A percentile compares a stretch with the other conserved stretches of the same genome.
Conservation (phyloP, 805 yeast genomes). For the Komagataella pseudopastoris region DNA sequence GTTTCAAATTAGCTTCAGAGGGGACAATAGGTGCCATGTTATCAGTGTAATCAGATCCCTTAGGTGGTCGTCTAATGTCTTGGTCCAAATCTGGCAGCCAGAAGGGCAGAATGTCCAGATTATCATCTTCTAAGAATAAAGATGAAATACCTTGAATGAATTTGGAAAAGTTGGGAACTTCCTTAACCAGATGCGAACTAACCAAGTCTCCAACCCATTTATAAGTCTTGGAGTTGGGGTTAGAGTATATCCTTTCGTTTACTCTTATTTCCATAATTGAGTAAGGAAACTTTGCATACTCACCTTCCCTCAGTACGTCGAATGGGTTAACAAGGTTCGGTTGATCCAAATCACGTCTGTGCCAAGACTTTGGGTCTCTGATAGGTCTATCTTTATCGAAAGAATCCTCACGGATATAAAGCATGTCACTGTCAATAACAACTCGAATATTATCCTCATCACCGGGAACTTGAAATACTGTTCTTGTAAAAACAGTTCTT, state of each 20-base stretch:
- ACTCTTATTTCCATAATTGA: conserved; percentile 95
- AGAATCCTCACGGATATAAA: conserved; percentile 95
- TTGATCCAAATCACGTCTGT: conserved; percentile 89
- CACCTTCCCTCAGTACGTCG: conserved; percentile 67
- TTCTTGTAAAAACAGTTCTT: conserved; percentile 93
- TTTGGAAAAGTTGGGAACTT: conserved; percentile 95
- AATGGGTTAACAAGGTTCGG: conserved; percentile 78
- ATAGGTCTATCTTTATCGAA: conserved; percentile 67
- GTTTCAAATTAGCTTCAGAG: neutral
- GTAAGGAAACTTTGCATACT: conserved; percentile 88
- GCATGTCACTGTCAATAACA: conserved; percentile 88
- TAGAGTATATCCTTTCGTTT: conserved; percentile 93
- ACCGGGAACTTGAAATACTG: conserved; percentile 98
- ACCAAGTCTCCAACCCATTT: conserved; percentile 92
- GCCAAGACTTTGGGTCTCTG: conserved; percentile 89
- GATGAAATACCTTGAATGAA: conserved; percentile 95
- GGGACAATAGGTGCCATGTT: neutral
- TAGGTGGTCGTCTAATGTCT: conserved; percentile 76
- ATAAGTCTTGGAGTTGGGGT: conserved; percentile 58
- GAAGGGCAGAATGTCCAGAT: conserved; percentile 77
- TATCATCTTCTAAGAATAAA: conserved; percentile 56
- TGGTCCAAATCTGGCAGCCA: conserved; percentile 97
- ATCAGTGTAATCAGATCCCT: neutral
- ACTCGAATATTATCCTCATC: conserved; percentile 93
- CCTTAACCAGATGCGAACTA: conserved; percentile 87